phyloP scores from a whole-genome alignment of 2,329 filamentous ascomycete species.

The Penicillium expansum region DNA sequence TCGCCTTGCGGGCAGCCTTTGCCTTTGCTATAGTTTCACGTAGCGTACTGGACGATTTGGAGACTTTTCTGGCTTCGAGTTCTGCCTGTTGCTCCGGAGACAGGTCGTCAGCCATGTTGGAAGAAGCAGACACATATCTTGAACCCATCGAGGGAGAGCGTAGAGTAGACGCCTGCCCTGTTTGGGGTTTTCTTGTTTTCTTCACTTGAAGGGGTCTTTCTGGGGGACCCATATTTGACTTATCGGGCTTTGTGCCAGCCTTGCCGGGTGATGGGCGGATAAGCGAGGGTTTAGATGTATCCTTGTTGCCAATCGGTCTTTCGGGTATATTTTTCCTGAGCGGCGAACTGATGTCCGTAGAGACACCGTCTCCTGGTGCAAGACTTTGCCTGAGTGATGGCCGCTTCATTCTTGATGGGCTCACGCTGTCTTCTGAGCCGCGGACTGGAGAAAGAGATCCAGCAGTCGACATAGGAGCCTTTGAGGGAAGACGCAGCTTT shows the following conservation, averaged over 20 bases:
- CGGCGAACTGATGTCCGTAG: slow-evolving; percentile 17
- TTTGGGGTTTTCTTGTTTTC: slow-evolving; percentile 38
- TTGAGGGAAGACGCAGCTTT: slow-evolving; percentile 34
- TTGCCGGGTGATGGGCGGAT: slow-evolving; percentile 54
- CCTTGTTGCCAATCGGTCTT: slow-evolving; percentile 46
- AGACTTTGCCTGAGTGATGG: slow-evolving; percentile 24
- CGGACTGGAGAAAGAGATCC: slow-evolving; percentile 21
- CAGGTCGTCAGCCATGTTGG: slow-evolving; percentile 30
- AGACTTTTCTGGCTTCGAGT: slow-evolving; percentile 42
- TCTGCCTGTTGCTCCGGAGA: slow-evolving; percentile 30
- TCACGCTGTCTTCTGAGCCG: slow-evolving; percentile 22
- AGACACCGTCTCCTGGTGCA: slow-evolving; percentile 9
- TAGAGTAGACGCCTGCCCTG: slow-evolving; percentile 28
- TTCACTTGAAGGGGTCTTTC: slow-evolving; percentile 41
- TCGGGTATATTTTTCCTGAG: slow-evolving; percentile 16
- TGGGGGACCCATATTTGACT: slow-evolving; percentile 28
- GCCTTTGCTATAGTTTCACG: slow-evolving; percentile 92
- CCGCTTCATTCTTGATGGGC: slow-evolving; percentile 24
- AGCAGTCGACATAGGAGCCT: slow-evolving; percentile 29
- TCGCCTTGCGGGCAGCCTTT: slow-evolving; percentile 71
- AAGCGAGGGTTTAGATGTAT: slow-evolving; percentile 49
- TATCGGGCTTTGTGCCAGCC: slow-evolving; percentile 56
- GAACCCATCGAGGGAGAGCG: slow-evolving; percentile 34
- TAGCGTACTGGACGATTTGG: slow-evolving; percentile 74
- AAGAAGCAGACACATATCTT: slow-evolving; percentile 32